These are phyloP conservation scores for Bothriochloa decipiens DNA, from an alignment of 176 grass and related monocot genomes.

Conservation along the genomic window DNA sequence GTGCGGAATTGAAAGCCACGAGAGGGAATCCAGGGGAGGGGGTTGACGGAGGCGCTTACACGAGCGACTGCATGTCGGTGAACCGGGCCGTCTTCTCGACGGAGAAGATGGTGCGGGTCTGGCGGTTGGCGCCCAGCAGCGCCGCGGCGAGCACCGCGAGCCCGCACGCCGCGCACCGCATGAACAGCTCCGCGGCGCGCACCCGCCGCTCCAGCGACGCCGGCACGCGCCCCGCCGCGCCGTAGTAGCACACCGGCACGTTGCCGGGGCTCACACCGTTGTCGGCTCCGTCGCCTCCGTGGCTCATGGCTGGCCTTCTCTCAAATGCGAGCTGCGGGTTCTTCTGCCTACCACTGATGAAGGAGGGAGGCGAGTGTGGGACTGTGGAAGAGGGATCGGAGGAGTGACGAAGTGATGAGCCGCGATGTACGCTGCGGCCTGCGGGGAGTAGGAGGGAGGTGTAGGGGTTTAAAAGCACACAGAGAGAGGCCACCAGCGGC, in stretches of 20 bases:
- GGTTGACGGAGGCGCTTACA: conserved; percentile 54
- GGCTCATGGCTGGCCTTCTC: conserved; percentile 30
- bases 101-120: conserved; percentile 73
- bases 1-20: not conserved
- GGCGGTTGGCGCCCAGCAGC: conserved; percentile 58
- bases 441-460: not conserved
- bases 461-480: conserved; percentile 46
- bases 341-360: not conserved
- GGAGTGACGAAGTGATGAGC: not conserved
- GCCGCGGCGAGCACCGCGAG: conserved; percentile 72
- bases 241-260: conserved; percentile 74
- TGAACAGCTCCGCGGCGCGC: conserved; percentile 65
- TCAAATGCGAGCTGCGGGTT: not conserved
- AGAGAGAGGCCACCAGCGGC: not conserved
- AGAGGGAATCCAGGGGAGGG: not conserved
- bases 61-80: conserved; percentile 82
- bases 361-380: not conserved
- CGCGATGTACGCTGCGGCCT: conserved; percentile 14
- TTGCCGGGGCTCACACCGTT: conserved; percentile 67
- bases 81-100: conserved; percentile 75
- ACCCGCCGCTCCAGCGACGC: conserved; percentile 70
- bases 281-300: conserved; percentile 19
- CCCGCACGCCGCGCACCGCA: conserved; percentile 69
- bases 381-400: not conserved
- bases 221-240: conserved; percentile 41